These are phyloP conservation scores for Fusarium continuum DNA, from an alignment of 2,329 filamentous ascomycete genomes.

Conservation along the genomic window DNA sequence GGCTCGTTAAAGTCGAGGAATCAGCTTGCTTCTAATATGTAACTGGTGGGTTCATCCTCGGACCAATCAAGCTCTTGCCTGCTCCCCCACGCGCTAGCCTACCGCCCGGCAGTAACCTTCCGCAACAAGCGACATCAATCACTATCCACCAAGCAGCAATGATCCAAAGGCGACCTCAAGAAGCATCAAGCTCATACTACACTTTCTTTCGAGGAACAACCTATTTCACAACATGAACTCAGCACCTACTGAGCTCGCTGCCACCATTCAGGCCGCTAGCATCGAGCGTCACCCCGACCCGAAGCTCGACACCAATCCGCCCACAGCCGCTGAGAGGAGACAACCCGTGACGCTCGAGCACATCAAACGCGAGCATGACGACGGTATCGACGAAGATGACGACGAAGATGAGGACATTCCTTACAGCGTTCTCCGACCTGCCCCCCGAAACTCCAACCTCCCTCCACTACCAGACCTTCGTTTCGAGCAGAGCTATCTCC, in stretches of 20 bases:
- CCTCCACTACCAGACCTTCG: constrained; percentile 85
- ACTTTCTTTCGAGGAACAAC: not conserved
- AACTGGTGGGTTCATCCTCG: too few relatives aligned
- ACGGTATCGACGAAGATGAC: constrained; percentile 54
- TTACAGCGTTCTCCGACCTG: constrained; percentile 68
- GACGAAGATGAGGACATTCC: constrained; percentile 70
- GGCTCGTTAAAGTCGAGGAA: too few relatives aligned
- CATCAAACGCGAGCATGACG: constrained; percentile 34
- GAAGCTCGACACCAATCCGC: constrained; percentile 80
- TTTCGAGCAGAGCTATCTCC: constrained; percentile 98
- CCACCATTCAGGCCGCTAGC: constrained; percentile 81
- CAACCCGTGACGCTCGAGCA: constrained; percentile 43
- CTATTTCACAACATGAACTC: constrained; percentile 57
- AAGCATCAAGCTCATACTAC: not conserved
- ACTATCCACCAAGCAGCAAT: not conserved
- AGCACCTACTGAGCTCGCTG: constrained; percentile 74
- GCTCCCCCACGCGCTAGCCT: constrained; percentile 12
- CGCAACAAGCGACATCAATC: constrained; percentile 33
- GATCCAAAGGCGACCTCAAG: not conserved
- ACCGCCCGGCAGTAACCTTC: constrained; percentile 46
- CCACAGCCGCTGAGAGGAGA: constrained; percentile 74
- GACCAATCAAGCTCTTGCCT: not conserved
- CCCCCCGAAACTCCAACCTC: constrained; percentile 57
- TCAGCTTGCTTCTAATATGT: too few relatives aligned
- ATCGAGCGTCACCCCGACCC: constrained; percentile 78